A percentile compares a stretch with the other conserved stretches of the same genome.
phyloP scores from a whole-genome alignment of 495 filamentous ascomycete species.

The Choiromyces venosus region DNA sequence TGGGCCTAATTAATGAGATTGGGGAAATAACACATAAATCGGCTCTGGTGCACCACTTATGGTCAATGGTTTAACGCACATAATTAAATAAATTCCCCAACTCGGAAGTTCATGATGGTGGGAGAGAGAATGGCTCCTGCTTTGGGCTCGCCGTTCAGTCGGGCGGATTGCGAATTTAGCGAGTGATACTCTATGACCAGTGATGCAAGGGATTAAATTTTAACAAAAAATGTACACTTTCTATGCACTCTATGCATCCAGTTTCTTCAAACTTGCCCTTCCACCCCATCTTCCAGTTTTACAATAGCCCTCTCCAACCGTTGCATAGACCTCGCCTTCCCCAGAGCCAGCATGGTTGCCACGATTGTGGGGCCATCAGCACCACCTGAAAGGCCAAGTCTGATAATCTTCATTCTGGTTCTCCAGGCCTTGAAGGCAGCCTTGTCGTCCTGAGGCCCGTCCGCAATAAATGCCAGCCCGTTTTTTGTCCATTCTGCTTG shows the following conservation, averaged over 20 bases:
- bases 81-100: not conserved
- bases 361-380: constrained; percentile 56
- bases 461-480: constrained; percentile 32
- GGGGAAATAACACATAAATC: not conserved
- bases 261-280: constrained; percentile 1
- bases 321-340: constrained; percentile 54
- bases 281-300: not conserved
- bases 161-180: not conserved
- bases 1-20: not conserved
- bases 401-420: constrained; percentile 53
- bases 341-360: constrained; percentile 58
- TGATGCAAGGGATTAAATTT: not conserved
- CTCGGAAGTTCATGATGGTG: not conserved
- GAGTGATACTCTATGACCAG: not conserved
- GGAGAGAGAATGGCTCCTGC: not conserved
- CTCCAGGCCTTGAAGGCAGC: constrained; percentile 21
- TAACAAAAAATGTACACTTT: not conserved
- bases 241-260: not conserved
- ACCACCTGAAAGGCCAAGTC: constrained; percentile 61
- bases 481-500: constrained; percentile 36
- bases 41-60: not conserved
- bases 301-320: constrained; percentile 51
- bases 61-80: not conserved
- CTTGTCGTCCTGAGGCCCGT: constrained; percentile 28
- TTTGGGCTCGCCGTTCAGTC: not conserved